Evolutionary conservation across 768 basidiomycete species (phyloP).

Genomic region (Podaxis mareebaensis): DNA sequence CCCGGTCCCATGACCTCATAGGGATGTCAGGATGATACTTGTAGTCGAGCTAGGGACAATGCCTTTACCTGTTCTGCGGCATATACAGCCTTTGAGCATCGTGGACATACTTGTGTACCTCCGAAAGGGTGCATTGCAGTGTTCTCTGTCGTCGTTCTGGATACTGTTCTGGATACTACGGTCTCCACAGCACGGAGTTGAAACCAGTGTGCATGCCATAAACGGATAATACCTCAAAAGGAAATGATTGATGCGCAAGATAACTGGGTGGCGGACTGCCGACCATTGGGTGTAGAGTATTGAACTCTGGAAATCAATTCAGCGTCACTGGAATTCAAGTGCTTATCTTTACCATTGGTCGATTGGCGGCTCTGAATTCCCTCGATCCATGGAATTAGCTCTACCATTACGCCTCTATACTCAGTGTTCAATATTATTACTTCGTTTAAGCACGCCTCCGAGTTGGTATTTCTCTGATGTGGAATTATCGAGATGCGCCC

Average conservation of each 20-base stretch:
- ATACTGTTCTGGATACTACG: neutral
- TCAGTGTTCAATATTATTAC: no score
- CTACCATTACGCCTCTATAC: no score
- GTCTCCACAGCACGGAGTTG: neutral
- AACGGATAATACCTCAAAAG: neutral
- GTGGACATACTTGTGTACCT: constrained; percentile 69
- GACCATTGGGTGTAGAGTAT: no score
- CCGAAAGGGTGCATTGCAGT: constrained; percentile 54
- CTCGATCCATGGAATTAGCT: no score
- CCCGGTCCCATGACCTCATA: constrained; percentile 81
- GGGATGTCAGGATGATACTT: constrained; percentile 14
- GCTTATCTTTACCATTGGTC: no score
- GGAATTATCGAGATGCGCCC: no score
- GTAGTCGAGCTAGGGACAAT: neutral
- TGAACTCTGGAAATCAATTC: no score
- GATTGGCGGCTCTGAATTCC: no score
- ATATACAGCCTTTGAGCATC: constrained; percentile 78
- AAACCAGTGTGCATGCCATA: neutral
- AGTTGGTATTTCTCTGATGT: no score
- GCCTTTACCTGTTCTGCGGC: constrained; percentile 79
- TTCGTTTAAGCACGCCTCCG: no score
- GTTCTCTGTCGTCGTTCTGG: constrained; percentile 35
- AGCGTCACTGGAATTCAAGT: no score
- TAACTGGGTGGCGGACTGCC: neutral
- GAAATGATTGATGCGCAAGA: neutral